Evolutionary conservation across 306 rosid species (phyloP), one percentile per base, ranked within the genome.

Genomic region (Sesbania bispinosa): DNA sequence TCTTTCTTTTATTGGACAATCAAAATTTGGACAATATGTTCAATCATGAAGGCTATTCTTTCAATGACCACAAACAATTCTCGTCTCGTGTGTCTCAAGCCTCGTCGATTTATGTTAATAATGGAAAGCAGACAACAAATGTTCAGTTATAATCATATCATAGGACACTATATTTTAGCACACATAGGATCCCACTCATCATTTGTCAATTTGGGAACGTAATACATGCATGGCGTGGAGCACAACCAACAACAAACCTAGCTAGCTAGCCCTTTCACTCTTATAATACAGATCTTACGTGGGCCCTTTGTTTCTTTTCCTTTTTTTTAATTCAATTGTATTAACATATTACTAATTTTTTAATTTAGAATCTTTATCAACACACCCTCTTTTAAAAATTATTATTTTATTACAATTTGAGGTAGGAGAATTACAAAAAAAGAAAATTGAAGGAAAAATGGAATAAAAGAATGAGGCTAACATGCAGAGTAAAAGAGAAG

Each of bases 401-500:
- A 50, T 33, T 32, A n/a, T 24, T 9, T 38, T 48, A 67, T 32
- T 14, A 0, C 3, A 11, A 18, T 24, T 60, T 26, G 41, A 32
- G 27, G 38, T 10, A 5, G 7, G 19, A n/a, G n/a, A n/a, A n/a
- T n/a, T n/a, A 11, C 7, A 36, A 14, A 20, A 29, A 8, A 54
- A 32, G 7, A 20, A 1, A 19, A 5, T 2, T 26, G 5, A 16
- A 35, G 10, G 7, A 10, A 30, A 60, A 48, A 69, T 41, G 51
- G 45, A 50, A 61, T 10, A 43, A 45, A 62, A 23, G 68, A 36
- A 20, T 24, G 54, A 41, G 13, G 16, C 5, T 11, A 70, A 9
- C 47, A 50, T 51, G 33, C 57, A 59, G n/a, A 52, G 64, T 50
- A 77, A 35, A 50, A 36, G 64, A 16, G 71, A 51, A 27, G 27